phyloP scores from a whole-genome alignment of 129 eudicot species.

The Arctium lappa region DNA sequence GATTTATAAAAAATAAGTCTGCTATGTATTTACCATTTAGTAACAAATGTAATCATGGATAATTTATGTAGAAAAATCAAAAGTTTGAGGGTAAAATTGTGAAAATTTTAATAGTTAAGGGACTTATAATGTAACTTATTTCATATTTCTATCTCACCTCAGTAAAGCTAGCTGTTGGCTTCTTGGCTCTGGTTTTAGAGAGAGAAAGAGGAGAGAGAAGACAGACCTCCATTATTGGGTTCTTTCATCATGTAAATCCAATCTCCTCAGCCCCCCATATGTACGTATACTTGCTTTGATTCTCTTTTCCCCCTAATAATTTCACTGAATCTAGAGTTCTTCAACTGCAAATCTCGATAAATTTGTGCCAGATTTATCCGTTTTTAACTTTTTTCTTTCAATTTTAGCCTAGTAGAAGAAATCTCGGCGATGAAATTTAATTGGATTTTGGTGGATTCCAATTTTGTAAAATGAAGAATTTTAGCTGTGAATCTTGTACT shows the following conservation, averaged over 20 bases:
- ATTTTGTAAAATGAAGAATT: too few relatives aligned
- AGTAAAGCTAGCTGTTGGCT: conserved; percentile 24
- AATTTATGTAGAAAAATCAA: neutral
- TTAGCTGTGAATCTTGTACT: too few relatives aligned
- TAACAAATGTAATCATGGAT: too few relatives aligned
- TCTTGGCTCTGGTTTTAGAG: conserved; percentile 26
- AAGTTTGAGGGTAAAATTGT: neutral
- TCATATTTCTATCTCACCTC: conserved; percentile 6
- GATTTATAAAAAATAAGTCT: too few relatives aligned
- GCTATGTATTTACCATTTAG: too few relatives aligned
- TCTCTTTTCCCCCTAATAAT: conserved; percentile 7
- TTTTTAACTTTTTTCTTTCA: neutral
- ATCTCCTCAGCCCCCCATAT: conserved; percentile 17
- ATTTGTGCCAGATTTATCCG: neutral
- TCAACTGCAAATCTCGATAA: conserved; percentile 15
- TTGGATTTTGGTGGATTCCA: too few relatives aligned
- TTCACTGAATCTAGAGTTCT: conserved; percentile 5
- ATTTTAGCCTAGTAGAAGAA: neutral
- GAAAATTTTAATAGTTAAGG: neutral
- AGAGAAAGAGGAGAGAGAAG: neutral
- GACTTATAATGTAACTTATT: neutral
- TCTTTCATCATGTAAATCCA: conserved; percentile 33
- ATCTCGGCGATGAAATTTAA: too few relatives aligned
- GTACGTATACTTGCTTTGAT: conserved; percentile 16
- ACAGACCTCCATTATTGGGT: conserved; percentile 23